Evolutionary conservation across 208 protist species (phyloP).

Genomic region (Herpetomonas samuelpessoai): DNA sequence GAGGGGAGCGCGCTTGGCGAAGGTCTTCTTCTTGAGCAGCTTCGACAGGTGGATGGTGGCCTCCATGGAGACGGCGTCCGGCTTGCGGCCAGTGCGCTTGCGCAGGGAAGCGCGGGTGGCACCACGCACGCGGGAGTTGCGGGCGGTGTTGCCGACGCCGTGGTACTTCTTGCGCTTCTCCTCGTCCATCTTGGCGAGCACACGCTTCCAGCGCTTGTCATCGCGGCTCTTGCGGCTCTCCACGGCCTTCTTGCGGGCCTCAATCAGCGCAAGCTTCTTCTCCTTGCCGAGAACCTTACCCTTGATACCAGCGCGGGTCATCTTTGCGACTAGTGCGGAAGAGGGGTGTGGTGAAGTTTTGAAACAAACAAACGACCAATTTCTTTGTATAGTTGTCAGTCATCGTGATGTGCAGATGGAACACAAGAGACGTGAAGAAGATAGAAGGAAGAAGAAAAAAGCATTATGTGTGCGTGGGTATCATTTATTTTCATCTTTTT

Average conservation of each 20-base stretch:
- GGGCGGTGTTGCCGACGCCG: conserved; percentile 84
- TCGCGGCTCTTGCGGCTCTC: conserved; percentile 81
- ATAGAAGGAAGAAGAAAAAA: too few relatives aligned
- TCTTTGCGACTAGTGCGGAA: too few relatives aligned
- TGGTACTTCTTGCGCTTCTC: conserved; percentile 85
- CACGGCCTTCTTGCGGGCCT: conserved; percentile 65
- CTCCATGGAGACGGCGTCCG: conserved; percentile 92
- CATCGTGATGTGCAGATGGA: too few relatives aligned
- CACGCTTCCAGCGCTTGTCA: conserved; percentile 88
- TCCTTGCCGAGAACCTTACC: conserved; percentile 80
- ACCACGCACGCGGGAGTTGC: conserved; percentile 83
- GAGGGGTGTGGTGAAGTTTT: too few relatives aligned
- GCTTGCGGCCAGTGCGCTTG: conserved; percentile 83
- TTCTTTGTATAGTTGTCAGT: too few relatives aligned
- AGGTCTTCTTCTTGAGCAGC: conserved; percentile 94
- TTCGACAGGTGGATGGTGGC: conserved; percentile 98
- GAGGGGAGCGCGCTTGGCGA: conserved; percentile 96
- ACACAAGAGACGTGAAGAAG: too few relatives aligned
- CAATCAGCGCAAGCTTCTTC: conserved; percentile 74
- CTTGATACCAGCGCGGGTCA: conserved; percentile 81
- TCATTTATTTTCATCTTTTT: too few relatives aligned
- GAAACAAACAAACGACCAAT: too few relatives aligned
- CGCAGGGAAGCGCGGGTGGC: conserved; percentile 76
- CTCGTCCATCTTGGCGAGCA: conserved; percentile 83
- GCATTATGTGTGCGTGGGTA: too few relatives aligned